Evolutionary conservation across 768 basidiomycete genomes (phyloP), one percentile per base, ranked within the genome.

Genomic region (Boletus pseudopeckii): DNA sequence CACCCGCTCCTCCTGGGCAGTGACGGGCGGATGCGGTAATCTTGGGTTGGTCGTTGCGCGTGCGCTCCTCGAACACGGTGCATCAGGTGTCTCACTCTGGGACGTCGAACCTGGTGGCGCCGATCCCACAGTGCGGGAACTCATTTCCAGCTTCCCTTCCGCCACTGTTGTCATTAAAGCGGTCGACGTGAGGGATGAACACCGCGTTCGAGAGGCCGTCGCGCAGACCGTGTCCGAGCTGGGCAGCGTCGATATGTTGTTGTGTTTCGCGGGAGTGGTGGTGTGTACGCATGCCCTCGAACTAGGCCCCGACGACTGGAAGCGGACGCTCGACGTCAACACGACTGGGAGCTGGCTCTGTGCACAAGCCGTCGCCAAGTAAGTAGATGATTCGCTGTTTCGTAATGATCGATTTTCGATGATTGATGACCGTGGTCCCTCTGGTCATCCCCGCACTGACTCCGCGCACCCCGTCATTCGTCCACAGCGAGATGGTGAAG

Each of bases 301-400:
- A 17, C 48, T 74, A 44, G 42, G 40, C 17, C 39, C 67, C 1
- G 67, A 67, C 20, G 68, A 72, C 34, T 79, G 74, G 75, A 66
- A 61, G 52, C 62, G 66, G 26, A 68, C 75, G 7, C 48, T 77
- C 24, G 75, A 78, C 42, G 62, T 75, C 39, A 79, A 77, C 49
- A 71, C 71, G 17, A 79, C 73, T 6, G 78, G 77, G 18, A 75
- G 74, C 43, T 77, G 73, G 74, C 53, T 77, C 45, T 77, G 76
- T 50, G 75, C 76, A 9, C 72, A 76, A 52, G 68, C 74, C 1
- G 74, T 71, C 30, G 72, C 69, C 46, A 74, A 66, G 77, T 74
- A 45, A 46, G 60, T 63, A 9, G 37, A 11, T 22, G 6, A 32
- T 9, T 49, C 4, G 7, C 17, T 14, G 34, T 36, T 45, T 32